These are phyloP conservation scores for Geotrichum cucujoidarum DNA, from an alignment of 1,139 yeast genomes.

Conservation along the genomic window DNA sequence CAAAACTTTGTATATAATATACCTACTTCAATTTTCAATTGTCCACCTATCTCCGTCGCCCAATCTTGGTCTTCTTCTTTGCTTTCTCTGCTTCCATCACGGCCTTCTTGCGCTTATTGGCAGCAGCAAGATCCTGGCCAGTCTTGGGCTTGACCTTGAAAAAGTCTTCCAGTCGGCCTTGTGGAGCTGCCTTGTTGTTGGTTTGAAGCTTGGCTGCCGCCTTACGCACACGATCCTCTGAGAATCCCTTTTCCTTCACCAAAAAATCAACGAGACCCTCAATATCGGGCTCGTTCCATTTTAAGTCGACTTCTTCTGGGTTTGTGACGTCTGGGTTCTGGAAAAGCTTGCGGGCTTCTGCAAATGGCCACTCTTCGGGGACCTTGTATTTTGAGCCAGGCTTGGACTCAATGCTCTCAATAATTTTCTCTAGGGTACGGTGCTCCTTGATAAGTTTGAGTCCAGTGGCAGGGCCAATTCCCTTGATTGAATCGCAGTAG, in stretches of 20 bases:
- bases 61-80: slow-evolving; percentile 22
- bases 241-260: slow-evolving; percentile 78
- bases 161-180: slow-evolving; percentile 89
- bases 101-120: slow-evolving; percentile 30
- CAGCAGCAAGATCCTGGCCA: slow-evolving; percentile 23
- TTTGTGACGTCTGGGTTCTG: slow-evolving; percentile 70
- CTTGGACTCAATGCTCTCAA: slow-evolving; percentile 55
- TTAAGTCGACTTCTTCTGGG: slow-evolving; percentile 54
- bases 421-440: slow-evolving; percentile 69
- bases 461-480: slow-evolving; percentile 95
- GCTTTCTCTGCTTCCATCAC: slow-evolving; percentile 26
- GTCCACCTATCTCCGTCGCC: slow-evolving; percentile 14
- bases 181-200: slow-evolving; percentile 79
- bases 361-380: slow-evolving; percentile 94
- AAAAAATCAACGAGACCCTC: slow-evolving; percentile 67
- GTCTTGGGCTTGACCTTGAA: slow-evolving; percentile 61
- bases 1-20: not conserved
- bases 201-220: slow-evolving; percentile 85
- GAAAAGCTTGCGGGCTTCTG: slow-evolving; percentile 81
- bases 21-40: not conserved
- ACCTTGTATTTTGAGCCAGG: slow-evolving; percentile 70
- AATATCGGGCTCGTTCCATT: slow-evolving; percentile 69
- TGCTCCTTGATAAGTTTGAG: slow-evolving; percentile 82
- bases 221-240: slow-evolving; percentile 81
- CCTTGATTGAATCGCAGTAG: slow-evolving; percentile 90